Evolutionary conservation across 805 yeast genomes (phyloP), one percentile per base, ranked within the genome.

Genomic region (Dipodascopsis uninucleata): DNA sequence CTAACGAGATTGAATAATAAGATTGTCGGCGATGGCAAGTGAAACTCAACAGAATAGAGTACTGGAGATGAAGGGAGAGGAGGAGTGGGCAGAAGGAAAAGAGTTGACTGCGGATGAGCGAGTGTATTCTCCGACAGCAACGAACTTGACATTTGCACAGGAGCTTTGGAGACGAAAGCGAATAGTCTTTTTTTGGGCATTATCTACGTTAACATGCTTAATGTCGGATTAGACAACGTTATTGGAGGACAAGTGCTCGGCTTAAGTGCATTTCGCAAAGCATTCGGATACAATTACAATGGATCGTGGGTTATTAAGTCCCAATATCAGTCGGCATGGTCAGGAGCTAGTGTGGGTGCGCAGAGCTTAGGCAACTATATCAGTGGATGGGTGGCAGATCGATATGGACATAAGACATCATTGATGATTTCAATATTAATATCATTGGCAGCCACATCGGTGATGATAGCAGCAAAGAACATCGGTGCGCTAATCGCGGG

Each of bases 271-370:
- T 26, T 26, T n/a, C 10, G 29, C 10, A 26, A 26, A n/a, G 10
- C 10, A 10, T 26, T 26, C n/a, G 29, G 29, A 10, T 26, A 26
- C n/a, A 10, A 26, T 26, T 26, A 26, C 29, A n/a, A 26, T 26
- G 29, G 29, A 10, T 10, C 29, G n/a, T 26, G n/a, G 10, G 29
- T 26, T 10, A n/a, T 26, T n/a, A 26, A 26, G 29, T 26, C 29
- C n/a, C 10, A 10, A 26, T 26, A 26, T 26, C 29, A 26, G n/a
- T 26, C 29, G 10, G 29, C 29, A 26, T 26, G 29, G 29, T 10
- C 10, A 10, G 29, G 29, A 85, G 79, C 60, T 81, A 81, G 61
- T 75, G 81, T 12, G 87, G 85, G 57, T 80, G 80, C 34, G 85
- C 81, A 53, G 81, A 81, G 17, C 85, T 73, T 14, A 86, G 85